A percentile compares a stretch with the other conserved stretches of the same genome.
These are phyloP conservation scores for Gynochthodes officinalis DNA, from an alignment of 257 asterid species.

Conservation along the genomic window DNA sequence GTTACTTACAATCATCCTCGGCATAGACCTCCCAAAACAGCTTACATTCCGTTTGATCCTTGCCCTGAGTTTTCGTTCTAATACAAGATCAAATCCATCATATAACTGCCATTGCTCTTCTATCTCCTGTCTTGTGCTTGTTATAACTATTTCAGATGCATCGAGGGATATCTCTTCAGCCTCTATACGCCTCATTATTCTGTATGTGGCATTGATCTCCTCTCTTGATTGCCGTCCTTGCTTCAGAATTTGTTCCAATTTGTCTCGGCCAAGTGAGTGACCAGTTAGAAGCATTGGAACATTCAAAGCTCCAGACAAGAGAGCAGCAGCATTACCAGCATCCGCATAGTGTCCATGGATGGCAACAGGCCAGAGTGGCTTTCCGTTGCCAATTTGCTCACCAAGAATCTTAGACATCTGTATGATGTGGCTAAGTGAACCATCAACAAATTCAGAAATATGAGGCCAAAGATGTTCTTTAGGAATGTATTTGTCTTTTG, in stretches of 20 bases:
- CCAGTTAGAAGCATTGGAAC: slow-evolving; percentile 99
- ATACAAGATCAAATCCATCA: slow-evolving; percentile 94
- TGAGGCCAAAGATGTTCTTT: slow-evolving; percentile 91
- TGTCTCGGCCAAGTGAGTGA: slow-evolving; percentile 97
- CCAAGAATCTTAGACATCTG: slow-evolving; percentile 96
- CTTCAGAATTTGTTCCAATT: slow-evolving; percentile 90
- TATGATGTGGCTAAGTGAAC: slow-evolving; percentile 65
- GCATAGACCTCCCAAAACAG: slow-evolving; percentile 96
- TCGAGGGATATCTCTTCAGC: slow-evolving; percentile 95
- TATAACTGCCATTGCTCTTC: slow-evolving; percentile 99
- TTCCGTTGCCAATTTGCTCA: slow-evolving; percentile 83
- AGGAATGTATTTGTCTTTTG: slow-evolving; percentile 77
- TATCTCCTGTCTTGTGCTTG: slow-evolving; percentile 96
- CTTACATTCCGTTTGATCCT: slow-evolving; percentile 91
- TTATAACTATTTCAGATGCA: slow-evolving; percentile 84
- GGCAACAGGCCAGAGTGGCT: slow-evolving; percentile 93
- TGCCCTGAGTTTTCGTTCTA: slow-evolving; percentile 91
- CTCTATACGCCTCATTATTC: slow-evolving; percentile 94
- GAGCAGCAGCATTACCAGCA: slow-evolving; percentile 96
- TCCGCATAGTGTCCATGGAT: slow-evolving; percentile 99
- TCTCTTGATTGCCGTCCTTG: slow-evolving; percentile 84
- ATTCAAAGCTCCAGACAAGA: slow-evolving; percentile 85
- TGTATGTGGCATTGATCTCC: slow-evolving; percentile 86
- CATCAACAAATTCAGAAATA: slow-evolving; percentile 92
- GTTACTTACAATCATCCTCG: slow-evolving; percentile 92